These are phyloP conservation scores for Lentinula lateritia DNA, from an alignment of 768 basidiomycete genomes.

Conservation along the genomic window DNA sequence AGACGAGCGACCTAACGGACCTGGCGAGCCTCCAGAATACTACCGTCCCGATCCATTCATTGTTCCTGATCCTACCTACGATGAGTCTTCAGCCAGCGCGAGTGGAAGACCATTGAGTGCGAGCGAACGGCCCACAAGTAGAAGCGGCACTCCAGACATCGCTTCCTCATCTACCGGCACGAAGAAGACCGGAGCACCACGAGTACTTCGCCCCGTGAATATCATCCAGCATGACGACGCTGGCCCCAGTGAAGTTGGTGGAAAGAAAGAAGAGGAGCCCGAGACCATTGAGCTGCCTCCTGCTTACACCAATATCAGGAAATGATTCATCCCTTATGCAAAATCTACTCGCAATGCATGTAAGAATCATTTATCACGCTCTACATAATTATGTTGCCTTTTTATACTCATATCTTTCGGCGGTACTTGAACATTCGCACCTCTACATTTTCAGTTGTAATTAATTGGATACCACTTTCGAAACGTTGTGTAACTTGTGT, in stretches of 20 bases:
- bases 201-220: constrained; percentile 65
- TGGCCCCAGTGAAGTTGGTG: constrained; percentile 41
- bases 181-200: constrained; percentile 40
- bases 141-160: constrained; percentile 43
- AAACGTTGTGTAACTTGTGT: neutral
- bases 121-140: constrained; percentile 19
- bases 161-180: constrained; percentile 22
- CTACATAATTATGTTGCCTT: neutral
- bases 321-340: neutral
- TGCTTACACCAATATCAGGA: constrained; percentile 66
- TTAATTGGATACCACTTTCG: neutral
- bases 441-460: neutral
- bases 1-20: constrained; percentile 20
- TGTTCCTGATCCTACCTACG: constrained; percentile 53
- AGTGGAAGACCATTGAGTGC: constrained; percentile 12
- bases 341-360: neutral
- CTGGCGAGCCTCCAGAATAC: constrained; percentile 59
- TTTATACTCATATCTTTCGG: neutral
- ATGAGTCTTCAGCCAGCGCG: constrained; percentile 10
- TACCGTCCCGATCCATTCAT: constrained; percentile 76
- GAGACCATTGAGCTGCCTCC: constrained; percentile 84
- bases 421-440: neutral
- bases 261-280: constrained; percentile 35
- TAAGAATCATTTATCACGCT: too few relatives aligned
- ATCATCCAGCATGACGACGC: constrained; percentile 85